phyloP scores from a whole-genome alignment of 495 filamentous ascomycete species.

The Letharia lupina region DNA sequence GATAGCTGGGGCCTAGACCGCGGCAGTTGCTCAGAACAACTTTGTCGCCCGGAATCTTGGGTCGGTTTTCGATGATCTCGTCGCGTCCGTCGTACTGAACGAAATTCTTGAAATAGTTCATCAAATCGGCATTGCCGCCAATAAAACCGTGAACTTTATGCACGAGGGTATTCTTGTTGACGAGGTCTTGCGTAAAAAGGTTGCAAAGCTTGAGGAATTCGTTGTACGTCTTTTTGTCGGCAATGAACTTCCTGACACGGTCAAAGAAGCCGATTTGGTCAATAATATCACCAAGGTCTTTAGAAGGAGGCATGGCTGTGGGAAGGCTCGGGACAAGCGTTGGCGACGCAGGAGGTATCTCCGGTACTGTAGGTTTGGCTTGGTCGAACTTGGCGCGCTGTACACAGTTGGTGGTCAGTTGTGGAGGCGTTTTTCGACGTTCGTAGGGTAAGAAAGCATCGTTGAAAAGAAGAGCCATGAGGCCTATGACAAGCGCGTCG shows the following conservation, averaged over 20 bases:
- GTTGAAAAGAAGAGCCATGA: background rate
- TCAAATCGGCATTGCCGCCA: slow-evolving; percentile 75
- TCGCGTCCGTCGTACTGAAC: slow-evolving; percentile 61
- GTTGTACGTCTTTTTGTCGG: slow-evolving; percentile 80
- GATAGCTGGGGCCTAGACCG: slow-evolving; percentile 87
- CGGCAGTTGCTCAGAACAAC: slow-evolving; percentile 91
- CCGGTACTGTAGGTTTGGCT: slow-evolving; percentile 52
- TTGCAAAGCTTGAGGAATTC: slow-evolving; percentile 96
- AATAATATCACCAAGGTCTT: slow-evolving; percentile 49
- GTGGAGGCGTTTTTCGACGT: background rate
- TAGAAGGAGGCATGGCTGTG: slow-evolving; percentile 68
- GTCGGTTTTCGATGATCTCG: slow-evolving; percentile 68
- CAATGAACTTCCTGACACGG: slow-evolving; percentile 89
- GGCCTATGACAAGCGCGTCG: background rate
- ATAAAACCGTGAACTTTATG: slow-evolving; percentile 80
- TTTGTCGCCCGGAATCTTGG: slow-evolving; percentile 59
- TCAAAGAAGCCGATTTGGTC: slow-evolving; percentile 95
- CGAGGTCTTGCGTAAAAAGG: slow-evolving; percentile 81
- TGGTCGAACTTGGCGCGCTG: slow-evolving; percentile 59
- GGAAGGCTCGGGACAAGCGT: slow-evolving; percentile 80
- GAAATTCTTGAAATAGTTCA: slow-evolving; percentile 76
- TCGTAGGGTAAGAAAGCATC: background rate
- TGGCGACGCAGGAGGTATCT: slow-evolving; percentile 69
- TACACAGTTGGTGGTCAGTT: slow-evolving; percentile 4
- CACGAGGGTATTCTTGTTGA: slow-evolving; percentile 70